Conservation (phyloP, 2,329 filamentous ascomycete genomes). For the Paraphoma chrysanthemicola region DNA sequence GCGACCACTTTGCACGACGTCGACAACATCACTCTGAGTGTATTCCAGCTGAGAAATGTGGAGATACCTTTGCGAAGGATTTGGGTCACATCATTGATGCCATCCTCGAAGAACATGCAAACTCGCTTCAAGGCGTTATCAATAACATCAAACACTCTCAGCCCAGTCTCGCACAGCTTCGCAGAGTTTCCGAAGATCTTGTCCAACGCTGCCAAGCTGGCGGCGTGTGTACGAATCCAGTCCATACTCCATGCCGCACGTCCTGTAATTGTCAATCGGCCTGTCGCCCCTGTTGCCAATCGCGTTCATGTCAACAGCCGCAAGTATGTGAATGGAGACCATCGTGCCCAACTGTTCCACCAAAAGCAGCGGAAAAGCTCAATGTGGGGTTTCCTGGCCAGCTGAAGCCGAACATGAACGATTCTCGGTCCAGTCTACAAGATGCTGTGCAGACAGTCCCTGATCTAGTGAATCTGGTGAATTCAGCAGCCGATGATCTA, state of each 20-base stretch:
- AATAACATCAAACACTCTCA: slow-evolving; percentile 42
- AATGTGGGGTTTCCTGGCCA: slow-evolving; percentile 33
- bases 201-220: slow-evolving; percentile 19
- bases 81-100: slow-evolving; percentile 48
- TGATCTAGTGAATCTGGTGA: slow-evolving; percentile 45
- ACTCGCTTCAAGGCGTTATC: slow-evolving; percentile 48
- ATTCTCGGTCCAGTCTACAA: slow-evolving; percentile 24
- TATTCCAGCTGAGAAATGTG: slow-evolving; percentile 27
- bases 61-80: slow-evolving; percentile 40
- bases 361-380: slow-evolving; percentile 32
- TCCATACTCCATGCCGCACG: slow-evolving; percentile 6
- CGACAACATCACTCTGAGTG: slow-evolving; percentile 21
- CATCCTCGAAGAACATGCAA: slow-evolving; percentile 51
- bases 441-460: slow-evolving; percentile 38
- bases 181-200: slow-evolving; percentile 24
- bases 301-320: slow-evolving; percentile 2
- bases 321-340: slow-evolving; percentile 17
- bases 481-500: slow-evolving; percentile 46
- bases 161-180: slow-evolving; percentile 22
- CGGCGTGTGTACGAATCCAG: slow-evolving; percentile 4
- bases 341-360: slow-evolving; percentile 17
- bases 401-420: slow-evolving; percentile 41
- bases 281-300: slow-evolving; percentile 5
- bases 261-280: neutral
- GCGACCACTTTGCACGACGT: slow-evolving; percentile 4